A percentile compares a stretch with the other conserved stretches of the same genome.
These are phyloP conservation scores for Mortierella sp. DNA, from an alignment of 371 early-diverging fungal species.

Conservation along the genomic window DNA sequence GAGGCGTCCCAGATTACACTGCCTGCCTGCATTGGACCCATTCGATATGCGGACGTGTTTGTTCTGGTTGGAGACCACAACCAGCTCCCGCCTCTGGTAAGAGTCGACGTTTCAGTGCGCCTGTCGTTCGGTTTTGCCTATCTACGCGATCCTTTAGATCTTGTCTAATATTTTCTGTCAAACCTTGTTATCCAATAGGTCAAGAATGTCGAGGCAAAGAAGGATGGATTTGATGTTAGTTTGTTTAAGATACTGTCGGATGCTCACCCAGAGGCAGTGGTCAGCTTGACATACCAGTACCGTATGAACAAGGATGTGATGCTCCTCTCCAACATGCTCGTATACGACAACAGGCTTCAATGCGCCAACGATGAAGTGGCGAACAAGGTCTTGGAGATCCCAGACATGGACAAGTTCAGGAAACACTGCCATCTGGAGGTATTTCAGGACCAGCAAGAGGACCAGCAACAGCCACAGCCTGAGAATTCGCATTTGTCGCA, in stretches of 20 bases:
- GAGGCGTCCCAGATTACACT: conserved; percentile 99
- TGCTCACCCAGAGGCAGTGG: conserved; percentile 85
- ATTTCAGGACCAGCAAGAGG: not conserved
- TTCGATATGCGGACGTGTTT: conserved; percentile 87
- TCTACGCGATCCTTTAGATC: not conserved
- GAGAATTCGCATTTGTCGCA: not conserved
- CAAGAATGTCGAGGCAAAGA: conserved; percentile 65
- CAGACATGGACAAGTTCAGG: conserved; percentile 58
- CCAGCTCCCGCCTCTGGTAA: conserved; percentile 97
- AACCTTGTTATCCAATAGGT: conserved; percentile 50
- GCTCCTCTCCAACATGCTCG: conserved; percentile 87
- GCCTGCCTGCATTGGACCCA: conserved; percentile 94
- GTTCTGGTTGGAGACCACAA: conserved; percentile 99
- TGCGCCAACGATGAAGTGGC: conserved; percentile 85
- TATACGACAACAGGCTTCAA: conserved; percentile 85
- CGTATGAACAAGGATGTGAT: conserved; percentile 97
- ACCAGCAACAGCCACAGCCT: not conserved
- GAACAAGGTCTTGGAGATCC: conserved; percentile 63
- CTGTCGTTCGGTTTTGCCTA: not conserved
- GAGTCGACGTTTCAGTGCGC: conserved; percentile 18
- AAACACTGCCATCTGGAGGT: conserved; percentile 18
- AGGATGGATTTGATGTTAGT: conserved; percentile 69
- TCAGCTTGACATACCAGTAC: conserved; percentile 91
- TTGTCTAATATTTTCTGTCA: not conserved
- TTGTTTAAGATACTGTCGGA: conserved; percentile 88